These are phyloP conservation scores for Aspergillus transmontanensis DNA, from an alignment of 2,329 filamentous ascomycete species.

Conservation along the genomic window DNA sequence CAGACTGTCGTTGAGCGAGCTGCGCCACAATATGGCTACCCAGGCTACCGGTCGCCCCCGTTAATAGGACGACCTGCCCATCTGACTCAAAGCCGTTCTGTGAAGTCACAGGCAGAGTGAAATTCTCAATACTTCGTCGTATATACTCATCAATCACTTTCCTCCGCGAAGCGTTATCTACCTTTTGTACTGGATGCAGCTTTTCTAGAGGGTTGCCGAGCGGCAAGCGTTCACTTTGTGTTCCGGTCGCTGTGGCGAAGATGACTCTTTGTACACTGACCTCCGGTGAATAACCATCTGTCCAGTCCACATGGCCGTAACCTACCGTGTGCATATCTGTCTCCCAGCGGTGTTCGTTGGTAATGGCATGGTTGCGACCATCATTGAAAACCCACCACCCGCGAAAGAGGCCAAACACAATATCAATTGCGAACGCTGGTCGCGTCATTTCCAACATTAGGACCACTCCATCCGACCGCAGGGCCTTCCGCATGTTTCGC, in stretches of 20 bases:
- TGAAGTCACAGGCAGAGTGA: constrained; percentile 11
- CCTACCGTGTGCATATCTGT: constrained; percentile 29
- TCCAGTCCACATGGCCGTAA: constrained; percentile 39
- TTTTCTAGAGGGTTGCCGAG: constrained; percentile 6
- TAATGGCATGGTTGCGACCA: constrained; percentile 36
- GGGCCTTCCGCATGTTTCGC: constrained; percentile 26
- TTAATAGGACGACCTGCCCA: constrained; percentile 40
- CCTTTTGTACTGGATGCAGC: neutral
- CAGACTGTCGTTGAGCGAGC: constrained; percentile 31
- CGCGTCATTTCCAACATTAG: constrained; percentile 38
- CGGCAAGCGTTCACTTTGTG: constrained; percentile 7
- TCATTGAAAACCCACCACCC: constrained; percentile 47
- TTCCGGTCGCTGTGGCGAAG: constrained; percentile 26
- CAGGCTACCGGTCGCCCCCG: constrained; percentile 45
- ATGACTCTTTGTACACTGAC: constrained; percentile 26
- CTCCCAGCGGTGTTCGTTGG: constrained; percentile 27
- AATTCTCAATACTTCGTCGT: constrained; percentile 24
- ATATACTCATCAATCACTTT: constrained; percentile 26
- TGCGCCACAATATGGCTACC: constrained; percentile 45
- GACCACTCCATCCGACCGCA: constrained; percentile 34
- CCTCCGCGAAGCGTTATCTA: constrained; percentile 15
- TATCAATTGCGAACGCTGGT: constrained; percentile 32
- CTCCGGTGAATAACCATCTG: constrained; percentile 31
- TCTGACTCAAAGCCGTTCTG: neutral
- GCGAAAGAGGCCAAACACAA: constrained; percentile 39